Base-by-base conservation (phyloP, 306 rosid genomes). In the Sophora flavescens region DNA sequence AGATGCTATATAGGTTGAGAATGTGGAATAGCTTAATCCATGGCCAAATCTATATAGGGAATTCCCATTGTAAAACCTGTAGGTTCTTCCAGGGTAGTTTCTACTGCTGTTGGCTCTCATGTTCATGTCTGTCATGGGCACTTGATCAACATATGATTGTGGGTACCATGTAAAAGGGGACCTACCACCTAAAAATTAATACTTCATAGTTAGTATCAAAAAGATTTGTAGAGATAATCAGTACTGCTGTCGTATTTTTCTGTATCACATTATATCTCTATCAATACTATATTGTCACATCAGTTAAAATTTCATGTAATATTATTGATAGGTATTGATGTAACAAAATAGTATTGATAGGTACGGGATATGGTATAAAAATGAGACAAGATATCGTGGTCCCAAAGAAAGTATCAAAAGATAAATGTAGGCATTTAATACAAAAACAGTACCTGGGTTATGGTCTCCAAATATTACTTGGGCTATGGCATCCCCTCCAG, bases 151-250 rank as follows among this genome's bases (percentile, higher is more conserved):
- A 44, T 87, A 91, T 2, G 89, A 81, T 75, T 83, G 75, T 60
- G 97, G 94, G 70, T 91, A 91, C 94, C 97, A 91, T 75, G 97
- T 89, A 80, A 84, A 86, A 54, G 97, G 92, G 1, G 82, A 80
- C 80, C 88, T 87, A 22, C 93, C 97, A 72, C 88, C 97, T 91
- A 59, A 48, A 74, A 61, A 30, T 28, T 7, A 45, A 22, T 1
- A 39, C 12, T 42, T 6, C 39, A 54, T 3, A 47, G 36, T 38
- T 67, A 64, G 61, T 63, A 22, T 42, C 50, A 11, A 26, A 54
- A 30, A 54, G 42, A 17, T 50, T 56, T 35, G 28, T 41, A 9
- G 18, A 10, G 3, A 50, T 6, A 2, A 48, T 58, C 32, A n/a
- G n/a, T n/a, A n/a, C n/a, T n/a, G n/a, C n/a, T 22, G 22, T 22